Conservation (phyloP, 176 grass and related monocot species). For the Pharus latifolius region DNA sequence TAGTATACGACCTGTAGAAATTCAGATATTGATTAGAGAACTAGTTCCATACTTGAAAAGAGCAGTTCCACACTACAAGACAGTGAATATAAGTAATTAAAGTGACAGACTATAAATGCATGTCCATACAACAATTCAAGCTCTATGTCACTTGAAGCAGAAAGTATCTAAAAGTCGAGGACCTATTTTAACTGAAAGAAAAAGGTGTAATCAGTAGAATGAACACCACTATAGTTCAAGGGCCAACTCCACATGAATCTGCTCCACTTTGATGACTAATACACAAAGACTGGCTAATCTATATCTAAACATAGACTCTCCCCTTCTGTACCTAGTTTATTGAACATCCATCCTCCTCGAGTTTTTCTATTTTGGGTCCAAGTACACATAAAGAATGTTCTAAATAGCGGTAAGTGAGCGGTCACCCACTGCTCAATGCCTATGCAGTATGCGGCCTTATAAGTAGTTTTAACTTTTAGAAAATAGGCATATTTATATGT, state of each 20-base stretch:
- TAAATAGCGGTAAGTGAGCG: too few species aligned
- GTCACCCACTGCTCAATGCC: too few species aligned
- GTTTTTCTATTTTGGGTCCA: too few species aligned
- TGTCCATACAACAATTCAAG: neutral
- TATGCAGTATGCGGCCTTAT: too few species aligned
- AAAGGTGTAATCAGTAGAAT: neutral
- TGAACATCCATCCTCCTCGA: too few species aligned
- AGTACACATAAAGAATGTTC: too few species aligned
- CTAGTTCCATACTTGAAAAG: neutral
- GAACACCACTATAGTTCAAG: neutral
- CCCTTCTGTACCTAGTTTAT: neutral
- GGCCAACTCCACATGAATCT: neutral
- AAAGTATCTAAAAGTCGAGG: neutral
- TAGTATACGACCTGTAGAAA: conserved; percentile 22
- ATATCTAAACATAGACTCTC: neutral
- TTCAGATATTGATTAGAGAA: neutral
- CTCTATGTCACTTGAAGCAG: neutral
- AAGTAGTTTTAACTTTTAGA: too few species aligned
- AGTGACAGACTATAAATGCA: neutral
- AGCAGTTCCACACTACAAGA: neutral
- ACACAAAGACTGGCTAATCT: neutral
- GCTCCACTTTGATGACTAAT: neutral
- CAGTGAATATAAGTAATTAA: neutral
- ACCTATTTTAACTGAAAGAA: neutral
- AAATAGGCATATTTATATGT: too few species aligned